Evolutionary conservation across 768 basidiomycete species (phyloP).

Genomic region (Suillus subalutaceus): DNA sequence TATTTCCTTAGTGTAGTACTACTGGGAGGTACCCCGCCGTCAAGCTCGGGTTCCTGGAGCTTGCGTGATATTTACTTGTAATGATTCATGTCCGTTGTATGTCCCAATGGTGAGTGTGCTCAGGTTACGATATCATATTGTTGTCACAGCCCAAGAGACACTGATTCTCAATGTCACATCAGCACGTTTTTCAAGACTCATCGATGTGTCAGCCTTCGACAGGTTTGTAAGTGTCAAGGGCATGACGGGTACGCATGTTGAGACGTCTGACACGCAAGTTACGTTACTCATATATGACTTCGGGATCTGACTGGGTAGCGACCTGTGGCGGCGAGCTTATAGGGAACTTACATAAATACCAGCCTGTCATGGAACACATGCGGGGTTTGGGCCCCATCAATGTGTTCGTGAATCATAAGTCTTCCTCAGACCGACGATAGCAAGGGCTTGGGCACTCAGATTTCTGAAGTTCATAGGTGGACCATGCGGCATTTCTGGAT

Average conservation of each 20-base stretch:
- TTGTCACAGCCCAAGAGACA: background rate
- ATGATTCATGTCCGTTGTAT: background rate
- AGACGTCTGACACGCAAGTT: background rate
- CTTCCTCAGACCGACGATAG: background rate
- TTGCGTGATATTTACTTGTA: background rate
- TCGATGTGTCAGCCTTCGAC: background rate
- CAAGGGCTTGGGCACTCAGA: background rate
- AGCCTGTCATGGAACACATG: background rate
- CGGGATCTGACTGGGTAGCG: too few species aligned
- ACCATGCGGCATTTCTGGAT: background rate
- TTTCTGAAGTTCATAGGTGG: background rate
- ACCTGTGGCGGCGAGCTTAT: background rate
- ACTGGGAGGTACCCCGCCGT: background rate
- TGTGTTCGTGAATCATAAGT: background rate
- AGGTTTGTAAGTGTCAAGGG: background rate
- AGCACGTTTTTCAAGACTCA: background rate
- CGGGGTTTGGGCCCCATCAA: background rate
- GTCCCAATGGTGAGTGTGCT: background rate
- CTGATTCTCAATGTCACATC: background rate
- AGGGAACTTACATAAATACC: background rate
- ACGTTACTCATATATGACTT: background rate
- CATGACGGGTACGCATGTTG: background rate
- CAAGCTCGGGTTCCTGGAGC: conserved; percentile 2
- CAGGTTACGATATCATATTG: background rate
- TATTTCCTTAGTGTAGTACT: background rate